These are phyloP conservation scores for Buddleja alternifolia DNA, from an alignment of 257 asterid genomes.

Conservation along the genomic window DNA sequence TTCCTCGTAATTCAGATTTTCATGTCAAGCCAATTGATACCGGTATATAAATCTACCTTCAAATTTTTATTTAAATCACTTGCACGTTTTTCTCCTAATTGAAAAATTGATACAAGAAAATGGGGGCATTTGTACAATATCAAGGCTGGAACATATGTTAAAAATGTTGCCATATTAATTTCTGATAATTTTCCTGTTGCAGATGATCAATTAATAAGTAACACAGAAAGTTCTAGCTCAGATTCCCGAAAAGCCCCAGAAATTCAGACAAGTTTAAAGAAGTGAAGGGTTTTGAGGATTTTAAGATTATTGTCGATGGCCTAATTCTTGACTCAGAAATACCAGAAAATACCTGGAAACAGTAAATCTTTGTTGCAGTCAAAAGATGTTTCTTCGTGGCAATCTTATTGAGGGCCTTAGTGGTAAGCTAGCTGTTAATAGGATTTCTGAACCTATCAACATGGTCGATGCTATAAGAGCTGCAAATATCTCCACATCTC, in stretches of 20 bases:
- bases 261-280: constrained; percentile 47
- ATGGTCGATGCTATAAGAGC: constrained; percentile 63
- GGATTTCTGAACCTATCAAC: constrained; percentile 48
- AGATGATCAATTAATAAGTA: constrained; percentile 17
- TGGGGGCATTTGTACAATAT: too few species aligned
- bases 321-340: constrained; percentile 51
- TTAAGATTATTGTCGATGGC: constrained; percentile 54
- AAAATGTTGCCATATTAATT: too few species aligned
- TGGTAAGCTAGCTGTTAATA: constrained; percentile 53
- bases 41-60: too few species aligned
- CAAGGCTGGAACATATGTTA: too few species aligned
- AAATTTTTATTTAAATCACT: too few species aligned
- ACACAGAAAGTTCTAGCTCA: too few species aligned
- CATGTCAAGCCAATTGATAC: too few species aligned
- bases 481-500: constrained; percentile 34
- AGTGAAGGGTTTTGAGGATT: constrained; percentile 47
- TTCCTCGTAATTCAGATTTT: too few species aligned
- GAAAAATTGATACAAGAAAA: too few species aligned
- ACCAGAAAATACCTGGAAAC: constrained; percentile 36
- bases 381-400: constrained; percentile 67
- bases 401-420: constrained; percentile 53
- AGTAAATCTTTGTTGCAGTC: constrained; percentile 64
- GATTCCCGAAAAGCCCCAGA: constrained; percentile 33
- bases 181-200: too few species aligned
- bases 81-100: too few species aligned